Base-by-base conservation (phyloP, 2,329 filamentous ascomycete genomes). In the Dactylellina drechsleri region DNA sequence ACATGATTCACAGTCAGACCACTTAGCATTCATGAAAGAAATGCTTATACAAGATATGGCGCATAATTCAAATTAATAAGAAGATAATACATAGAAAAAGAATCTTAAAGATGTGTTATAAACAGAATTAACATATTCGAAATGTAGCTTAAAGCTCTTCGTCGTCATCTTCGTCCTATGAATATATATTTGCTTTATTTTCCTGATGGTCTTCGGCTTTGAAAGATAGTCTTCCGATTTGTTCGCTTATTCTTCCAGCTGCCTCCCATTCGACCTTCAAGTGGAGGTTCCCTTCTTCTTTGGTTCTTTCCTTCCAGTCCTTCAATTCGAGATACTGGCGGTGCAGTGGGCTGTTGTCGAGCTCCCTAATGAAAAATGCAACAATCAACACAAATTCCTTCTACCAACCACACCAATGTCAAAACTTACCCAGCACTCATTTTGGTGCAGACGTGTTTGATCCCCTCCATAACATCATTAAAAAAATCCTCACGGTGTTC, bases 381-480 rank as follows among this genome's bases (percentile, higher is more conserved):
- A 57, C 40, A 58, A 36, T 66, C 61, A 66, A 66, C 61, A 57
- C 61, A 66, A 16, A 28, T 49, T 23, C 20, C 15, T 15, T 26
- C 10, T n/a, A 40, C 43, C 8, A 12, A 12, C 20, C 4, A 8
- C 16, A 1, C 10, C 7, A 43, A 52, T 15, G 53, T 12, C 5
- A 23, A 10, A 20, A 56, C 62, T 66, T 23, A 66, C 62, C 16
- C 36, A 8, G 15, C 23, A 43, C 50, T 43, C 1, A 58, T 40
- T 1, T 31, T 15, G 2, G 1, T 40, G 20, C 52, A 57, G 5
- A 26, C 16, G n/a, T 47, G 23, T 15, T 57, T 52, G n/a, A 66
- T 23, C 28, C 62, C 61, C 8, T 40, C 7, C 2, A 66, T 26
- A 2, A 66, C 53, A 50, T 66, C 62, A 4, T 36, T 12, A 50